These are phyloP conservation scores for Filobasidium floriforme DNA, from an alignment of 768 basidiomycete genomes.

Conservation along the genomic window DNA sequence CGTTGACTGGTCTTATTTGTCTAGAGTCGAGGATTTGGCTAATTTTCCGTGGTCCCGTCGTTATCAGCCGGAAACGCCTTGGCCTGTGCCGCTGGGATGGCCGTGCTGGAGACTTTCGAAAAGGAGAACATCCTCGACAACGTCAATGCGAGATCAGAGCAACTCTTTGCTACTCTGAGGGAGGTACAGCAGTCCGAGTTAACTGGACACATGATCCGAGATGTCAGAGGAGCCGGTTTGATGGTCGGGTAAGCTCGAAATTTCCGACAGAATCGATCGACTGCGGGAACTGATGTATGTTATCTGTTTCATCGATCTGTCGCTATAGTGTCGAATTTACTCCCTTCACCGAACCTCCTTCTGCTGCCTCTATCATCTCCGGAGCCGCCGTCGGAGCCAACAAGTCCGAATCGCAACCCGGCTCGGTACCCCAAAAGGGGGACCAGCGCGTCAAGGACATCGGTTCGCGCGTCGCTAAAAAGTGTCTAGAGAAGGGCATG, in stretches of 20 bases:
- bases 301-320: slow-evolving; percentile 49
- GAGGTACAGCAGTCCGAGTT: slow-evolving; percentile 54
- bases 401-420: slow-evolving; percentile 16
- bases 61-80: slow-evolving; percentile 72
- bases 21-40: not conserved
- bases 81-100: slow-evolving; percentile 80
- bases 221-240: slow-evolving; percentile 79
- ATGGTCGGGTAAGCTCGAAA: slow-evolving; percentile 57
- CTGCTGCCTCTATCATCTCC: slow-evolving; percentile 48
- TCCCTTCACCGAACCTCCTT: slow-evolving; percentile 21
- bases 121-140: slow-evolving; percentile 78
- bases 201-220: slow-evolving; percentile 59
- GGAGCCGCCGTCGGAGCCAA: slow-evolving; percentile 49
- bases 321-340: slow-evolving; percentile 28
- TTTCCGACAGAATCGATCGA: too few relatives aligned
- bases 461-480: slow-evolving; percentile 63
- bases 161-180: slow-evolving; percentile 61
- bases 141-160: slow-evolving; percentile 63
- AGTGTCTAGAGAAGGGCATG: slow-evolving; percentile 78
- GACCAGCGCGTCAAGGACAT: slow-evolving; percentile 50
- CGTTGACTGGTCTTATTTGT: not conserved
- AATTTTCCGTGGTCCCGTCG: not conserved
- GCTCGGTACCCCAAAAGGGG: slow-evolving; percentile 37
- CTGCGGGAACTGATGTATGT: too few relatives aligned
- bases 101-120: slow-evolving; percentile 66